Conservation (phyloP, 352 stramenopile genomes). For the Phytophthora sojae region DNA sequence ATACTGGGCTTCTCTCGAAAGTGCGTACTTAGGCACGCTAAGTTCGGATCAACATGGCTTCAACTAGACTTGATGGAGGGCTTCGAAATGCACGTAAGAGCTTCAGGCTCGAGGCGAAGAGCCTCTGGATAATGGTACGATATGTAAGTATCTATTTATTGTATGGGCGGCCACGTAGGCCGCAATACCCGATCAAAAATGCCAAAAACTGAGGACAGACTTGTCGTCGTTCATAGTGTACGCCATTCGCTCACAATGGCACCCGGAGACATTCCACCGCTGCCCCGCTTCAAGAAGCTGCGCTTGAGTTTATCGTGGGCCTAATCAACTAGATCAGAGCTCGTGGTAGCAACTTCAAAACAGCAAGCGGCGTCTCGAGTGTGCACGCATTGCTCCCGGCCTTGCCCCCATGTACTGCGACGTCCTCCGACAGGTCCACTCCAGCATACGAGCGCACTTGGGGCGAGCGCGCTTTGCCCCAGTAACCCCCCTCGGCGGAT, state of each 20-base stretch:
- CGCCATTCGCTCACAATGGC: neutral
- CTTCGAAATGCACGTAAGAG: too few relatives aligned
- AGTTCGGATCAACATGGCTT: conserved; percentile 21
- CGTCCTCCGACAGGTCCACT: conserved; percentile 32
- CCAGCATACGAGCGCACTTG: conserved; percentile 31
- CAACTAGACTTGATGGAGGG: neutral
- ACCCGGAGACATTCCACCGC: neutral
- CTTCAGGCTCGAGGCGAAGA: too few relatives aligned
- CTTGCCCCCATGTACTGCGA: conserved; percentile 20
- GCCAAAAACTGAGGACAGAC: conserved; percentile 24
- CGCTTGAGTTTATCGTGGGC: neutral
- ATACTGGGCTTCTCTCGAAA: conserved; percentile 13
- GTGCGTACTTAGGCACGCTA: conserved; percentile 34
- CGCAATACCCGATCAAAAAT: conserved; percentile 18
- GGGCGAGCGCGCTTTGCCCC: conserved; percentile 6
- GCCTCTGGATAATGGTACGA: conserved; percentile 20
- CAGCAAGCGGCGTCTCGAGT: conserved; percentile 42
- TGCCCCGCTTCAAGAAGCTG: conserved; percentile 4
- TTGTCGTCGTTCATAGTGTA: conserved; percentile 21
- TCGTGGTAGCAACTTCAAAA: conserved; percentile 40
- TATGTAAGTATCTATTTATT: conserved; percentile 37
- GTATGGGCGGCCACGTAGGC: conserved; percentile 10
- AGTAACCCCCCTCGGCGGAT: neutral
- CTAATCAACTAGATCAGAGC: neutral
- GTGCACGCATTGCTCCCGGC: conserved; percentile 24